Base-by-base conservation (phyloP, 1,284 basidiomycete species). In the Apiotrichum montevideense region DNA sequence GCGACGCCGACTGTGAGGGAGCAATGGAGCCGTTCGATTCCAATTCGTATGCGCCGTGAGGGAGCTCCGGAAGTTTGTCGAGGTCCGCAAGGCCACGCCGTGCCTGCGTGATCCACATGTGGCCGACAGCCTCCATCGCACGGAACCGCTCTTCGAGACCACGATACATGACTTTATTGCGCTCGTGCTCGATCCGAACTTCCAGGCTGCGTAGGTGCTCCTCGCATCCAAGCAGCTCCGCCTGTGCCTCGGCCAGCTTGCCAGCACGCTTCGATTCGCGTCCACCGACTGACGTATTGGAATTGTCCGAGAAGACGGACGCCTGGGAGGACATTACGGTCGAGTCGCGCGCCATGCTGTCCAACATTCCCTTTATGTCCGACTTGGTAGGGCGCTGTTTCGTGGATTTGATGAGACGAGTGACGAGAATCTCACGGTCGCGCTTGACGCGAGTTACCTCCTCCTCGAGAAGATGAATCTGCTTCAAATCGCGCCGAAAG, bases 11-110 rank as follows among this genome's bases (percentile, higher is more conserved):
- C 63, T 77, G 74, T 0, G 74, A 77, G 1, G 75, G 75, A 1
- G 74, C 74, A n/a, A 77, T 60, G 1, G 75, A 77, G n/a, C 69
- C 72, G 63, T 77, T 77, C 29, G 75, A 77, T 58, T 77, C 73
- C 50, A 75, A 62, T 63, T 77, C 75, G 57, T 62, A 77, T 4
- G 74, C 71, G 58, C 72, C 67, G 15, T 64, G 54, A 9, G 65
- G 66, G 29, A 70, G 66, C 41, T 70, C 67, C 63, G 63, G 55
- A 3, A 60, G 51, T 51, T 56, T 49, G 44, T 75, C 73, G 32
- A 77, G 59, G 58, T 76, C 75, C n/a, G 63, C 62, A 44, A 77
- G 54, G 44, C 75, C 75, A 14, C 65, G 58, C 52, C 72, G 70
- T 14, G 75, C 67, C 58, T 77, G 75, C 29, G 58, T 57, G 29